Evolutionary conservation across 192 early-diverging fungal species (phyloP).

Genomic region (Nowakowskiella sp.): DNA sequence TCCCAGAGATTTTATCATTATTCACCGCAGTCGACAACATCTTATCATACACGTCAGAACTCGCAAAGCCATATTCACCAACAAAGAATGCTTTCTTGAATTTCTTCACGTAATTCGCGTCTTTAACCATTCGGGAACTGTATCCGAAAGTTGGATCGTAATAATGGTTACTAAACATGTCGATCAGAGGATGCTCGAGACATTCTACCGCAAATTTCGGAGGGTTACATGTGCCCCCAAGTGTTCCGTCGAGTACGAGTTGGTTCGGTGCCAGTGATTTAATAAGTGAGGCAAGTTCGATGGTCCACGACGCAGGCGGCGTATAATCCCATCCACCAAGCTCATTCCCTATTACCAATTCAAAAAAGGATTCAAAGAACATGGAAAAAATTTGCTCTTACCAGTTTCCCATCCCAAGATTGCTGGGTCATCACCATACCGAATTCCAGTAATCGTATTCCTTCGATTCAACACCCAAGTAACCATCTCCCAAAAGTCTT

Average conservation of each 20-base stretch:
- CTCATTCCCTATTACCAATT: constrained; percentile 44
- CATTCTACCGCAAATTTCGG: not conserved
- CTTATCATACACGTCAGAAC: not conserved
- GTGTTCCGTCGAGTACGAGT: constrained; percentile 30
- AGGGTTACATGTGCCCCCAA: constrained; percentile 1
- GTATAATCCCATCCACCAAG: constrained; percentile 16
- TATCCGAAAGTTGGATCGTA: constrained; percentile 12
- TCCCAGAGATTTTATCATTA: constrained; percentile 16
- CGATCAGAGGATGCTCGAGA: constrained; percentile 11
- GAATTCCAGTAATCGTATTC: constrained; percentile 35
- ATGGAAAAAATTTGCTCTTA: too few species aligned
- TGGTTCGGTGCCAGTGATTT: constrained; percentile 12
- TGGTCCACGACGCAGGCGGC: constrained; percentile 30
- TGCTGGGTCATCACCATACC: constrained; percentile 33
- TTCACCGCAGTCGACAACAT: constrained; percentile 2
- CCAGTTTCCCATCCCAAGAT: too few species aligned
- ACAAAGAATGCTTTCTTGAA: constrained; percentile 27
- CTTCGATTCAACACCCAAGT: constrained; percentile 22
- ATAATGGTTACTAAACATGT: constrained; percentile 37
- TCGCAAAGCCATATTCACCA: constrained; percentile 33
- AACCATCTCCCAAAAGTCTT: constrained; percentile 23
- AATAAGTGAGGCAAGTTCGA: constrained; percentile 21
- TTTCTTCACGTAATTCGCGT: not conserved
- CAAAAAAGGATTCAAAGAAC: not conserved
- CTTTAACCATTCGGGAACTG: constrained; percentile 3